Conservation (phyloP, 768 basidiomycete genomes). For the Mrakia frigida region DNA sequence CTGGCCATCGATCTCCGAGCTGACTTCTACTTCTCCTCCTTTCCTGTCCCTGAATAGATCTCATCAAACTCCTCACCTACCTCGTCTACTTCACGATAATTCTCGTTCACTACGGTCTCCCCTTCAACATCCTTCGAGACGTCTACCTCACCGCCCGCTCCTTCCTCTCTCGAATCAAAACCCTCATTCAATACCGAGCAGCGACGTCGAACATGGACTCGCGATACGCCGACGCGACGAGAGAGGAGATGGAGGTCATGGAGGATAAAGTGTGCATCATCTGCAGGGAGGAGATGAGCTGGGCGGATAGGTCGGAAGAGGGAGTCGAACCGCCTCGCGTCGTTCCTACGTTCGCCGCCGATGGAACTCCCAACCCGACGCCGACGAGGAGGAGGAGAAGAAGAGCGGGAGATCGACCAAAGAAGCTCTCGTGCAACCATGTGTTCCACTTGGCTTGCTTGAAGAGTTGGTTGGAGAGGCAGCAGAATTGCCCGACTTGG, state of each 20-base stretch:
- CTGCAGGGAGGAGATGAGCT: slow-evolving; percentile 88
- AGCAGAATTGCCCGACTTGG: slow-evolving; percentile 99
- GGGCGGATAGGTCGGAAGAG: slow-evolving; percentile 32
- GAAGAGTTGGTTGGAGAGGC: slow-evolving; percentile 93
- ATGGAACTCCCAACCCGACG: slow-evolving; percentile 60
- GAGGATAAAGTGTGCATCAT: slow-evolving; percentile 94
- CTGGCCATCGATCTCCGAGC: too few relatives aligned
- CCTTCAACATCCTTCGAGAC: slow-evolving; percentile 93
- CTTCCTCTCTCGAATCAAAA: slow-evolving; percentile 78
- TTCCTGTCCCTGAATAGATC: slow-evolving; percentile 57
- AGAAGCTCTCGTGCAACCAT: slow-evolving; percentile 93
- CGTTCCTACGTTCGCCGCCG: slow-evolving; percentile 42
- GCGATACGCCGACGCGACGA: slow-evolving; percentile 85
- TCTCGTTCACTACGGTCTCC: slow-evolving; percentile 79
- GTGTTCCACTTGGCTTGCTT: slow-evolving; percentile 98
- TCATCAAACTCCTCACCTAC: slow-evolving; percentile 86
- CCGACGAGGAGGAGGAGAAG: slow-evolving; percentile 10
- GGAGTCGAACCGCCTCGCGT: slow-evolving; percentile 13
- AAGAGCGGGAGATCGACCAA: slow-evolving; percentile 64
- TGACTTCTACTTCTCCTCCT: not conserved
- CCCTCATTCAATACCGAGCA: slow-evolving; percentile 83
- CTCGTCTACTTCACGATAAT: slow-evolving; percentile 90
- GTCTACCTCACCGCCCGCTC: slow-evolving; percentile 93
- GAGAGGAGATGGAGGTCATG: slow-evolving; percentile 72
- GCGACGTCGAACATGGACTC: slow-evolving; percentile 96